Base-by-base conservation (phyloP, 768 basidiomycete genomes). In the Hericium coralloides region DNA sequence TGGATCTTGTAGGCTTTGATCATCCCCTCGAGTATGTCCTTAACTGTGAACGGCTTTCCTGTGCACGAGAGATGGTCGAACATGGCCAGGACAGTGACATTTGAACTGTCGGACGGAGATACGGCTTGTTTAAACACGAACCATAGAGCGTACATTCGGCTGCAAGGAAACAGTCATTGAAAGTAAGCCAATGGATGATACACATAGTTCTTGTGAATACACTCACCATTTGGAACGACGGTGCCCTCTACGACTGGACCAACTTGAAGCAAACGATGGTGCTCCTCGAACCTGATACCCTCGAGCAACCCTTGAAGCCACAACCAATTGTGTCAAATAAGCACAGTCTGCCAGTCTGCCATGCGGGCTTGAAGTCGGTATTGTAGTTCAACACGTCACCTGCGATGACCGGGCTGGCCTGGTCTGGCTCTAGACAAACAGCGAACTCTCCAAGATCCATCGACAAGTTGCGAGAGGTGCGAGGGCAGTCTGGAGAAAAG, bases 1-100 rank as follows among this genome's bases (percentile, higher is more conserved):
- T 95, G 93, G 62, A 95, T 94, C 72, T 95, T 93, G 68, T 95
- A 94, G 17, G 93, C 93, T 73, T 94, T 93, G 73, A 95, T 92
- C 94, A 95, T 95, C 61, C 80, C 77, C 69, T 92, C 90, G 56
- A 95, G 82, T 59, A 95, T 73, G 70, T 95, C 90, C 59, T 74
- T 83, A 60, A 95, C 87, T 2, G 84, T 89, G 64, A 95, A 70
- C 37, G 78, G 67, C 65, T 91, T 79, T 25, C 91, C 88, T 71
- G 86, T 80, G 56, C 93, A 90, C 15, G 91, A 80, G 55, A 95
- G 82, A 66, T 92, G 88, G 68, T 95, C 93, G 0, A 92, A 89
- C 31, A 95, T 89, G 38, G 91, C 93, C 20, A 95, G 82, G 65
- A 95, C 94, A 47, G 93, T 92, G 14, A 93, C 93, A n/a, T n/a